A percentile compares a stretch with the other conserved stretches of the same genome.
Evolutionary conservation across 2,329 filamentous ascomycete species (phyloP).

Genomic region (Diaporthe ampelina): DNA sequence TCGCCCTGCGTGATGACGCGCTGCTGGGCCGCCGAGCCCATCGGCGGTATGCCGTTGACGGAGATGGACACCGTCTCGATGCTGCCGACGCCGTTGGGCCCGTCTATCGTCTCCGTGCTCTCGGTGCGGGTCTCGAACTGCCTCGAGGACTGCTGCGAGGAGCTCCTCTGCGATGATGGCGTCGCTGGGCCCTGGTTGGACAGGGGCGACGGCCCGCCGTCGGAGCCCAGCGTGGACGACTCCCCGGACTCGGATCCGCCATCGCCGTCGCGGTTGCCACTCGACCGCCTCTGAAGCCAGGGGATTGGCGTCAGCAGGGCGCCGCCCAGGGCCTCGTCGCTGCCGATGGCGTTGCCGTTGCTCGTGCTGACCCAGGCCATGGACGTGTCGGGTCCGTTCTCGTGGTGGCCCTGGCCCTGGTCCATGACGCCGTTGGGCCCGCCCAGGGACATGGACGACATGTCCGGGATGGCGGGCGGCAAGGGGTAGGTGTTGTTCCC

Average conservation of each 20-base stretch:
- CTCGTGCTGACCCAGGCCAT: conserved; percentile 60
- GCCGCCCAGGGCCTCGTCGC: conserved; percentile 90
- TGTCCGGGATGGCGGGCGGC: conserved; percentile 73
- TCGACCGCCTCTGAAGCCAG: conserved; percentile 74
- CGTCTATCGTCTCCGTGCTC: conserved; percentile 84
- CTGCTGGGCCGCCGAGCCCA: conserved; percentile 53
- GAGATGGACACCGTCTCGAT: conserved; percentile 86
- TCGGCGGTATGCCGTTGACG: conserved; percentile 76
- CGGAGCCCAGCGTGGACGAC: conserved; percentile 38
- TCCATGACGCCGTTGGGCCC: conserved; percentile 77
- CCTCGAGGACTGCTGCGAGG: conserved; percentile 48
- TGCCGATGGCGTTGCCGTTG: conserved; percentile 66
- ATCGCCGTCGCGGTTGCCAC: conserved; percentile 45
- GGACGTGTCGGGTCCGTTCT: conserved; percentile 55
- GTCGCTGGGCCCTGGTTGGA: not conserved
- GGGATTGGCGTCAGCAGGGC: conserved; percentile 94
- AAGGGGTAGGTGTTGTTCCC: conserved; percentile 86
- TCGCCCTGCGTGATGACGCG: conserved; percentile 85
- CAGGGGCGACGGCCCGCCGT: conserved; percentile 38
- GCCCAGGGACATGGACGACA: conserved; percentile 71
- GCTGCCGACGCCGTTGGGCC: conserved; percentile 82
- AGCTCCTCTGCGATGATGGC: not conserved
- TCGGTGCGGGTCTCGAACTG: conserved; percentile 75
- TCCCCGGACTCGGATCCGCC: conserved; percentile 41
- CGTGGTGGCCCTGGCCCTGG: conserved; percentile 50